A percentile compares a stretch with the other conserved stretches of the same genome.
These are phyloP conservation scores for Berkeleyomyces rouxiae DNA, from an alignment of 2,329 filamentous ascomycete species.

Conservation along the genomic window DNA sequence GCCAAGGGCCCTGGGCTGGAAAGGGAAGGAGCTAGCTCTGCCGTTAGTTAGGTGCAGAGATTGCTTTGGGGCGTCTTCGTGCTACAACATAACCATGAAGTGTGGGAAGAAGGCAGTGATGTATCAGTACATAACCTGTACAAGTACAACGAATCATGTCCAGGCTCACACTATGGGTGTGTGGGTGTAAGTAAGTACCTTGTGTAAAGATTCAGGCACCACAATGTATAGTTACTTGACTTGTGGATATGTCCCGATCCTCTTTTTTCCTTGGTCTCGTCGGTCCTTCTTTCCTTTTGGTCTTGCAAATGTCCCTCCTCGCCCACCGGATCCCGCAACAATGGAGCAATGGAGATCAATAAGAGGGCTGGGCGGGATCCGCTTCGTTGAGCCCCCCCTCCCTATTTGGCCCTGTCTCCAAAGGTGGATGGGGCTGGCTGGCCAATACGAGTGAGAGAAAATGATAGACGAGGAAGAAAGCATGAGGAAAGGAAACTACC, in stretches of 20 bases:
- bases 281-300: background rate
- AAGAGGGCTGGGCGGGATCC: background rate
- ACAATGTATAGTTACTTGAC: background rate
- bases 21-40: slow-evolving; percentile 9
- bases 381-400: too few relatives aligned
- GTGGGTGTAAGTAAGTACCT: background rate
- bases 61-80: slow-evolving; percentile 7
- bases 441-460: too few relatives aligned
- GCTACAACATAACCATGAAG: background rate
- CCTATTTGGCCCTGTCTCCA: too few relatives aligned
- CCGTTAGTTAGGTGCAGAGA: slow-evolving; percentile 9
- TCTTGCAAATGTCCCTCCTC: background rate
- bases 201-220: background rate
- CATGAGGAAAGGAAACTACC: too few relatives aligned
- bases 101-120: background rate
- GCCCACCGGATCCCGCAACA: background rate
- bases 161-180: too few relatives aligned
- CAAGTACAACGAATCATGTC: too few relatives aligned
- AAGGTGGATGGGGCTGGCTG: too few relatives aligned
- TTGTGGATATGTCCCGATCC: background rate
- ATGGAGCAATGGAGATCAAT: background rate
- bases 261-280: background rate
- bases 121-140: background rate
- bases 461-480: too few relatives aligned
- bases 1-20: background rate